Base-by-base conservation (phyloP, 495 filamentous ascomycete species). In the Hypoxylon fragiforme region DNA sequence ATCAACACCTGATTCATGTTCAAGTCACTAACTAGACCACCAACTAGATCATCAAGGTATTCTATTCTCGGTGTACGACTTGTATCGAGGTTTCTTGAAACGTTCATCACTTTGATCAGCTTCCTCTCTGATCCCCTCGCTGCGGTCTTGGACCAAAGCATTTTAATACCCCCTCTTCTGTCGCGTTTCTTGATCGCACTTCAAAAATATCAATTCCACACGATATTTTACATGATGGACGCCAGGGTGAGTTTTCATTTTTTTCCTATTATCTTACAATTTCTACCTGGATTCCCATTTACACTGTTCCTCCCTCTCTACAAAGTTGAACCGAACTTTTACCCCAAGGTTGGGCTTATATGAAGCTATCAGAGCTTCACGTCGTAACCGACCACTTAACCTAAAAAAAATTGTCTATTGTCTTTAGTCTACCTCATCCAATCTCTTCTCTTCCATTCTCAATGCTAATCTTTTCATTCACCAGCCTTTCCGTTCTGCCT, bases 401-500 rank as follows among this genome's bases (percentile, higher is more conserved):
- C n/a, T n/a, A n/a, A n/a, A n/a, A n/a, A n/a, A n/a, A n/a, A n/a
- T n/a, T n/a, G n/a, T n/a, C n/a, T n/a, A n/a, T n/a, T n/a, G n/a
- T n/a, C n/a, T n/a, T n/a, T n/a, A n/a, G n/a, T n/a, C n/a, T n/a
- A n/a, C n/a, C n/a, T n/a, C n/a, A n/a, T n/a, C n/a, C n/a, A n/a
- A n/a, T n/a, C n/a, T n/a, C n/a, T n/a, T n/a, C n/a, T n/a, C n/a
- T n/a, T n/a, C n/a, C n/a, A 15, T n/a, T 18, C 8, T 18, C 4
- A 3, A 11, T 24, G 34, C 58, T 62, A 57, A 62, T 18, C 16
- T 45, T 11, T 42, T 40, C 15, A 15, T 34, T n/a, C n/a, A 56
- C 55, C 68, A 95, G 90, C 90, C 91, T 45, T 87, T 88, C 67
- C 82, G 91, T 67, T 83, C 80, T 40, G 50, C 74, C 26, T 83